These are phyloP conservation scores for Phytopythium montanum DNA, from an alignment of 352 stramenopile species.

Conservation along the genomic window DNA sequence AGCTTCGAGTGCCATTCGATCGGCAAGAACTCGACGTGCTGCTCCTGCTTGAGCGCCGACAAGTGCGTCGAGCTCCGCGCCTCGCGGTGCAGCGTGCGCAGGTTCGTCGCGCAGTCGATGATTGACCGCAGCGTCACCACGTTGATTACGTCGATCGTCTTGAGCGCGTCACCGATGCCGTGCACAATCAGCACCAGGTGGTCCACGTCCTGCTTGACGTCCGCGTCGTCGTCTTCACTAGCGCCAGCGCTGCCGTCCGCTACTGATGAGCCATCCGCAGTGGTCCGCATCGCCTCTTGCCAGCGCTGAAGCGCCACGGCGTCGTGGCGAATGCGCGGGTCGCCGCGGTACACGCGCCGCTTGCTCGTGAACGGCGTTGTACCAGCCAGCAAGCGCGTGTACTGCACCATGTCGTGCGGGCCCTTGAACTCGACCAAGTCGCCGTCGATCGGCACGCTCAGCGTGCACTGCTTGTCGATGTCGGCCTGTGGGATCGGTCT, in stretches of 20 bases:
- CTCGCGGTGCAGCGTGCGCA: conserved; percentile 64
- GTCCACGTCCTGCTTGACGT: conserved; percentile 77
- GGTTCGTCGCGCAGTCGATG: conserved; percentile 71
- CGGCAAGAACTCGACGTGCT: conserved; percentile 66
- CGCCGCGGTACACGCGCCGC: conserved; percentile 68
- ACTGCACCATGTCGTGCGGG: conserved; percentile 76
- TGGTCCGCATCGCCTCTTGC: conserved; percentile 51
- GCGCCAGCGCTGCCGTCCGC: conserved; percentile 3
- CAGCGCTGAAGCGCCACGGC: conserved; percentile 46
- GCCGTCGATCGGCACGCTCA: conserved; percentile 72
- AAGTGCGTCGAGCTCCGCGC: conserved; percentile 70
- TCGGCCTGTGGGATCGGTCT: conserved; percentile 9
- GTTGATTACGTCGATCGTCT: conserved; percentile 85
- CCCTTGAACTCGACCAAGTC: conserved; percentile 85
- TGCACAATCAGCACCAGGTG: conserved; percentile 89
- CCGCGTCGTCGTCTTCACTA: conserved; percentile 42
- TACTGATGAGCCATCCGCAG: conserved; percentile 8
- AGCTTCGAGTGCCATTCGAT: conserved; percentile 89
- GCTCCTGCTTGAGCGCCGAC: conserved; percentile 25
- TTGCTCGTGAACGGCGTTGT: conserved; percentile 83
- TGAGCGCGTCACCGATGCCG: conserved; percentile 86
- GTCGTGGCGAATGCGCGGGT: conserved; percentile 67
- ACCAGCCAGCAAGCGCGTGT: conserved; percentile 59
- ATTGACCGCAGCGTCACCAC: conserved; percentile 80
- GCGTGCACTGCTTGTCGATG: conserved; percentile 39